phyloP scores from a whole-genome alignment of 2,329 filamentous ascomycete genomes.

The Fusarium duplospermum region DNA sequence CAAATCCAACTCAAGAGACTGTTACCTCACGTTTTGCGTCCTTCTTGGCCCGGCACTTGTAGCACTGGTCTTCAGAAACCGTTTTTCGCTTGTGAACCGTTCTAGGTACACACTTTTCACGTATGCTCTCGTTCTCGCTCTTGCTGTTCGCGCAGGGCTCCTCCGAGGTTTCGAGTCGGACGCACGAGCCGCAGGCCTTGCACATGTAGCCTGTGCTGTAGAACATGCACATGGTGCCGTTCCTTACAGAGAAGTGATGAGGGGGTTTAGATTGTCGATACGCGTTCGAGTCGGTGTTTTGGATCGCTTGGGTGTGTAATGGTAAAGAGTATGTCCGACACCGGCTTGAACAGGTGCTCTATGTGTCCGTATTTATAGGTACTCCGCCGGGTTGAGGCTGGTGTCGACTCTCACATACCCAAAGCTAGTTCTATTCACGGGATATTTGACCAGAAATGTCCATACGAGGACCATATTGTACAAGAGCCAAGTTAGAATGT shows the following conservation, averaged over 20 bases:
- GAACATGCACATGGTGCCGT: slow-evolving; percentile 17
- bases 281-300: too few relatives aligned
- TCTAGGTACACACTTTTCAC: not conserved
- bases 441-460: too few relatives aligned
- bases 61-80: not conserved
- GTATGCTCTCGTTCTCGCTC: not conserved
- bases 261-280: not conserved
- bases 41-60: not conserved
- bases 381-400: not conserved
- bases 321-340: not conserved
- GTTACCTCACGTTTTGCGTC: not conserved
- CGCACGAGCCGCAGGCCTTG: not conserved
- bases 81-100: not conserved
- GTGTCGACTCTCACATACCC: not conserved
- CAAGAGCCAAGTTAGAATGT: not conserved
- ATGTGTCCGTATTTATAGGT: not conserved
- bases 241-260: not conserved
- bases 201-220: not conserved
- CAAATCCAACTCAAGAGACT: not conserved
- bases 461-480: too few relatives aligned
- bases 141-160: not conserved
- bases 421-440: not conserved
- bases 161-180: not conserved
- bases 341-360: not conserved
- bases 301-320: not conserved